These are phyloP conservation scores for Xenoacremonium recifei DNA, from an alignment of 2,329 filamentous ascomycete genomes.

Conservation along the genomic window DNA sequence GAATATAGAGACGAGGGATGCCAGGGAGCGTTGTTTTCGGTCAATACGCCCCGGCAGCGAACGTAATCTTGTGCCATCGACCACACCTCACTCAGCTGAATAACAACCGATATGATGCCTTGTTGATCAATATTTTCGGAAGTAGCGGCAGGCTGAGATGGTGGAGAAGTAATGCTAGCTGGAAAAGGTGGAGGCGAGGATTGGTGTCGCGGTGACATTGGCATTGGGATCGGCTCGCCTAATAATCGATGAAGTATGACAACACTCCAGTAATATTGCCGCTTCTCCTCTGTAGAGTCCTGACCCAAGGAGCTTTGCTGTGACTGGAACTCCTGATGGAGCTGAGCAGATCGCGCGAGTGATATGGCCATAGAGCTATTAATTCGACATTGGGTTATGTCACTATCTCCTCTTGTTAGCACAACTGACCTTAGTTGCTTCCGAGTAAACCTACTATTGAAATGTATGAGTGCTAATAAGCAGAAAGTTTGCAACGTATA, in stretches of 20 bases:
- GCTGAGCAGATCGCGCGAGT: not conserved
- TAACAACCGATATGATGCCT: slow-evolving; percentile 2
- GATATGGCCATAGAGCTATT: not conserved
- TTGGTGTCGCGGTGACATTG: no score
- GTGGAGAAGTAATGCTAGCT: not conserved
- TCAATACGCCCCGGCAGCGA: not conserved
- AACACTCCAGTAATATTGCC: not conserved
- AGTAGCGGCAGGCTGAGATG: not conserved
- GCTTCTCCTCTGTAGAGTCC: no score
- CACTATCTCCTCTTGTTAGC: not conserved
- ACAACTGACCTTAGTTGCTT: not conserved
- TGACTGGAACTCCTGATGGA: no score
- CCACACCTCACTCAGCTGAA: slow-evolving; percentile 2
- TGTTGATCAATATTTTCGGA: not conserved
- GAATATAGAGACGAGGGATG: not conserved
- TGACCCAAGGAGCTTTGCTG: no score
- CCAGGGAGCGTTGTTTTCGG: not conserved
- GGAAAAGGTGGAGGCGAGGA: no score
- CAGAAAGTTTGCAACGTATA: slow-evolving; percentile 7
- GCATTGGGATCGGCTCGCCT: not conserved
- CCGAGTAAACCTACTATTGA: slow-evolving; percentile 1
- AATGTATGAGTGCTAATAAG: slow-evolving; percentile 1
- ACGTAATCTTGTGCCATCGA: slow-evolving; percentile 1
- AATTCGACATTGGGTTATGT: not conserved
- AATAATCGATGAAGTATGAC: not conserved